These are phyloP conservation scores for Rhazya stricta DNA, from an alignment of 257 asterid species.

Conservation along the genomic window DNA sequence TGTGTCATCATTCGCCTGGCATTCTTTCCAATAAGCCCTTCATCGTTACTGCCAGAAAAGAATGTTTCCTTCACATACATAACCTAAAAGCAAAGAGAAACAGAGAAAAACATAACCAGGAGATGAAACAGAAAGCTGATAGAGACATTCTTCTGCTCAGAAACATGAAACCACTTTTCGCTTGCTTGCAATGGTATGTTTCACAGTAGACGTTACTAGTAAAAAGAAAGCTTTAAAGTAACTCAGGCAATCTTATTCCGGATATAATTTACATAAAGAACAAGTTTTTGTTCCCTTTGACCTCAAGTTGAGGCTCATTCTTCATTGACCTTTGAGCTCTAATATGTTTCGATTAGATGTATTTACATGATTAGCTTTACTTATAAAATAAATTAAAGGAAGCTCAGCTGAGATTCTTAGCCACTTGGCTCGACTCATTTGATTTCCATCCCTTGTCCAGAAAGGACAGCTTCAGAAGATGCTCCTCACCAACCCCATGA, in stretches of 20 bases:
- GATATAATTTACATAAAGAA: neutral
- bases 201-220: neutral
- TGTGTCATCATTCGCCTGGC: slow-evolving; percentile 81
- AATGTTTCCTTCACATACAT: slow-evolving; percentile 77
- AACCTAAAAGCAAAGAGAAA: slow-evolving; percentile 49
- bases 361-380: neutral
- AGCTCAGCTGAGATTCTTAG: neutral
- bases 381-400: neutral
- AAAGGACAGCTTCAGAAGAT: no score
- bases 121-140: neutral
- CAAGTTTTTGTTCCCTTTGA: neutral
- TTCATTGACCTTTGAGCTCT: neutral
- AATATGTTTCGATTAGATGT: neutral
- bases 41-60: slow-evolving; percentile 59
- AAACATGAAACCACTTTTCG: neutral
- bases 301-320: neutral
- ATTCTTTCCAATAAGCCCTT: slow-evolving; percentile 46
- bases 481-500: no score
- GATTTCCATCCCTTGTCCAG: no score
- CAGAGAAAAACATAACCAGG: slow-evolving; percentile 10
- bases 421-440: neutral
- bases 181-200: neutral
- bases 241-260: neutral
- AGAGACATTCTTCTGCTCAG: neutral
- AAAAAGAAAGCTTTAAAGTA: neutral